Evolutionary conservation across 2,329 filamentous ascomycete genomes (phyloP), one percentile per base, ranked within the genome.

Genomic region (Helotiales sp.): DNA sequence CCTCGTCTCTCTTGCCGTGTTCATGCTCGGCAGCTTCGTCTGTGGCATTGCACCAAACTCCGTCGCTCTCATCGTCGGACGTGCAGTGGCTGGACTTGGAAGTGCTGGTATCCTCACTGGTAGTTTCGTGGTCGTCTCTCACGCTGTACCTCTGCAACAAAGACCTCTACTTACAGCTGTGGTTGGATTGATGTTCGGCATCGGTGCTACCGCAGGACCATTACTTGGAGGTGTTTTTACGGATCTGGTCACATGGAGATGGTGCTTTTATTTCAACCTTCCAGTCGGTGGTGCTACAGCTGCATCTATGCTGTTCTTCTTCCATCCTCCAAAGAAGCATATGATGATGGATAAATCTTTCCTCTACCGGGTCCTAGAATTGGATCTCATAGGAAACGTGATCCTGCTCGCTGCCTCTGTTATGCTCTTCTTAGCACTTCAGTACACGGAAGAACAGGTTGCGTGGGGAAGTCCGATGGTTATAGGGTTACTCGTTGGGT

Each of bases 381-480:
- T 81, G 64, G 79, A 81, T 58, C 69, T 75, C 1, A 22, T 76
- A 5, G 79, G 79, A 3, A 73, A 74, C 15, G 58, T 72, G 10
- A 59, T 81, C 33, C 67, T 82, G 38, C 75, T 81, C 70, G 70
- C 70, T 63, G 66, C 71, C 67, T 66, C 33, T 25, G 31, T 65
- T 5, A 65, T 69, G 66, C 71, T 77, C 57, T 71, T 80, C 50
- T 70, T 80, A 2, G 77, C 76, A 25, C 68, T 81, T 1, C 76
- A 80, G 63, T 79, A 73, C 60, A 76, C 75, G 44, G 78, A 77
- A 24, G 61, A 69, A 15, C 70, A 70, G 0, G 1, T 67, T 55
- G 65, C 65, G 8, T 68, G 66, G 66, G 36, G 30, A 0, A 58
- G 51, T 33, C 60, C 62, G 2, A 64, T 64, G 22, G 66, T 74